phyloP scores from a whole-genome alignment of 768 basidiomycete species.

The Clavaria fumosa region DNA sequence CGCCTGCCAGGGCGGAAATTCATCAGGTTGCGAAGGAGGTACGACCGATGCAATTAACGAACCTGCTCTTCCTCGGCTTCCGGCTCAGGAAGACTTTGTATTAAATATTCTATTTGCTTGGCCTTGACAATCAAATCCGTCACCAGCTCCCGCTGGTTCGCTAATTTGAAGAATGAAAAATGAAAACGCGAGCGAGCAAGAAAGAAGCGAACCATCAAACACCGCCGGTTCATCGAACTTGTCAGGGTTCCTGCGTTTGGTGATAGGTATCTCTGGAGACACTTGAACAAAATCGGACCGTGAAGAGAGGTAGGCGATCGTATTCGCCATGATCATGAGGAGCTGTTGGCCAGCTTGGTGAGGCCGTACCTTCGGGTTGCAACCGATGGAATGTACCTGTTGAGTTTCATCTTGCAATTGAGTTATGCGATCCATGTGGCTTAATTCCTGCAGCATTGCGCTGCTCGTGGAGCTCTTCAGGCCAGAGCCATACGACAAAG shows the following conservation, averaged over 20 bases:
- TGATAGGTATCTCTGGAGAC: conserved; percentile 67
- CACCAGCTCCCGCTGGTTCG: conserved; percentile 74
- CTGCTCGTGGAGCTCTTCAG: too few species aligned
- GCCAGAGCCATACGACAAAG: too few species aligned
- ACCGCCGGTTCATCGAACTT: conserved; percentile 58
- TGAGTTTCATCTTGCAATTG: conserved; percentile 93
- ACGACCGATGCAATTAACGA: conserved; percentile 9
- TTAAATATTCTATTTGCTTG: conserved; percentile 78
- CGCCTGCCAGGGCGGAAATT: conserved; percentile 33
- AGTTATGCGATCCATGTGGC: conserved; percentile 92
- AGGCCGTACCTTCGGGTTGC: neutral
- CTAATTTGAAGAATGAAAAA: conserved; percentile 26
- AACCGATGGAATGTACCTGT: conserved; percentile 32
- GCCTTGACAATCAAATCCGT: conserved; percentile 72
- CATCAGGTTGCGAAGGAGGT: neutral
- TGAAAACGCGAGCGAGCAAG: neutral
- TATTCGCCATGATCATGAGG: conserved; percentile 77
- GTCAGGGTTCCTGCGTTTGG: conserved; percentile 58
- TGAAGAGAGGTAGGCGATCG: conserved; percentile 63
- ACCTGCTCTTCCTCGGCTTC: conserved; percentile 71
- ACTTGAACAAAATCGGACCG: conserved; percentile 68
- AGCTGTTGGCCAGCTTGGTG: conserved; percentile 29
- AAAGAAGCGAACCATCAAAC: conserved; percentile 44
- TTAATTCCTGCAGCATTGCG: conserved; percentile 85
- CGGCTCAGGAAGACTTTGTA: conserved; percentile 62